phyloP scores from a whole-genome alignment of 305 asterid genomes.

The Ruellia speciosa region DNA sequence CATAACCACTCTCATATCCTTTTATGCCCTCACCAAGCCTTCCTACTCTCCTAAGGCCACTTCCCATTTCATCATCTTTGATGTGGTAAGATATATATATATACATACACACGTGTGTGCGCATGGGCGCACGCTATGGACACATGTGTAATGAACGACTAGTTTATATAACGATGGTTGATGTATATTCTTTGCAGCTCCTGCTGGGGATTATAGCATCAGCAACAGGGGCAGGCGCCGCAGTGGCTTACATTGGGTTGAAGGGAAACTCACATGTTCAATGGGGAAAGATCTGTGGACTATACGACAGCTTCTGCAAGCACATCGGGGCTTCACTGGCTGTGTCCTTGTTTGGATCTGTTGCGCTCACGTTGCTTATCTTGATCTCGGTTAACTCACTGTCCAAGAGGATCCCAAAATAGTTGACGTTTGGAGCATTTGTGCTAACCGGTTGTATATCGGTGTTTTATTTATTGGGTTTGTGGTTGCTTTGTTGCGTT shows the following conservation, averaged over 20 bases:
- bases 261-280: constrained; percentile 38
- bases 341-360: constrained; percentile 41
- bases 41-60: constrained; percentile 19
- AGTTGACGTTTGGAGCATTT: constrained; percentile 3
- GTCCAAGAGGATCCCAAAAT: constrained; percentile 50
- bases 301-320: constrained; percentile 34
- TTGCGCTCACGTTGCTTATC: constrained; percentile 39
- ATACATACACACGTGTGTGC: background rate
- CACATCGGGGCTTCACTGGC: constrained; percentile 42
- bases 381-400: constrained; percentile 43
- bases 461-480: too few relatives aligned
- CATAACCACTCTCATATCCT: constrained; percentile 35
- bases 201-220: constrained; percentile 43
- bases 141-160: background rate
- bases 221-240: constrained; percentile 50
- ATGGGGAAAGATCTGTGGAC: constrained; percentile 38
- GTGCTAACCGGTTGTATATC: too few relatives aligned
- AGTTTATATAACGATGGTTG: background rate
- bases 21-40: constrained; percentile 31
- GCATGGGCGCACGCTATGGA: too few relatives aligned
- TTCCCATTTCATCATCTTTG: constrained; percentile 36
- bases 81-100: constrained; percentile 34
- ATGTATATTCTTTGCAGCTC: constrained; percentile 31
- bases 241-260: constrained; percentile 46
- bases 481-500: background rate